phyloP scores from a whole-genome alignment of 2,329 filamentous ascomycete species.

The Teratosphaeria zuluensis region DNA sequence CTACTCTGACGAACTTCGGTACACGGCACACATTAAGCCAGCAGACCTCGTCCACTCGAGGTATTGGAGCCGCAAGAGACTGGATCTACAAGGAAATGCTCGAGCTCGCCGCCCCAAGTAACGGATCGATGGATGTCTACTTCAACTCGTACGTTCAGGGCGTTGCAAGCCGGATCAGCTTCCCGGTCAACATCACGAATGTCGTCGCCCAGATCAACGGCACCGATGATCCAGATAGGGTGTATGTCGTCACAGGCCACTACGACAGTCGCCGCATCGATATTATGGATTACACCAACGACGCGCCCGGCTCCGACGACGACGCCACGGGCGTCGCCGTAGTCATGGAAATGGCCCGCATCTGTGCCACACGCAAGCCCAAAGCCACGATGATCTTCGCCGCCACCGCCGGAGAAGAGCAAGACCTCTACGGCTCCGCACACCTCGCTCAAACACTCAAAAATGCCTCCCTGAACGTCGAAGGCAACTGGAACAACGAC shows the following conservation, averaged over 20 bases:
- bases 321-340: constrained; percentile 49
- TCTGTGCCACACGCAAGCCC: constrained; percentile 37
- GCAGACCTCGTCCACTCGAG: constrained; percentile 41
- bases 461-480: constrained; percentile 44
- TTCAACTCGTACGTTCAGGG: constrained; percentile 44
- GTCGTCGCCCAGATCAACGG: constrained; percentile 45
- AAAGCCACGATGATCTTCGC: constrained; percentile 47
- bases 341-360: constrained; percentile 46
- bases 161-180: constrained; percentile 38
- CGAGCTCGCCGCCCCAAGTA: constrained; percentile 37
- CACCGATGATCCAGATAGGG: constrained; percentile 36
- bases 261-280: constrained; percentile 47
- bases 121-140: constrained; percentile 43
- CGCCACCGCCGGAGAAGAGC: constrained; percentile 50
- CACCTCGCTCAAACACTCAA: constrained; percentile 45
- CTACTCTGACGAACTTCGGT: constrained; percentile 46
- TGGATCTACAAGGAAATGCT: constrained; percentile 46
- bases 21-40: constrained; percentile 48
- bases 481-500: constrained; percentile 50
- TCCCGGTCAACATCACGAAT: constrained; percentile 45
- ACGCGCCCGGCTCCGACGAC: constrained; percentile 50
- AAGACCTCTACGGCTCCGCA: constrained; percentile 43
- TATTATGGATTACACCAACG: constrained; percentile 40
- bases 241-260: constrained; percentile 47
- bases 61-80: constrained; percentile 48